These are phyloP conservation scores for Triticum turgidum DNA, from an alignment of 176 grass and related monocot genomes.

Conservation along the genomic window DNA sequence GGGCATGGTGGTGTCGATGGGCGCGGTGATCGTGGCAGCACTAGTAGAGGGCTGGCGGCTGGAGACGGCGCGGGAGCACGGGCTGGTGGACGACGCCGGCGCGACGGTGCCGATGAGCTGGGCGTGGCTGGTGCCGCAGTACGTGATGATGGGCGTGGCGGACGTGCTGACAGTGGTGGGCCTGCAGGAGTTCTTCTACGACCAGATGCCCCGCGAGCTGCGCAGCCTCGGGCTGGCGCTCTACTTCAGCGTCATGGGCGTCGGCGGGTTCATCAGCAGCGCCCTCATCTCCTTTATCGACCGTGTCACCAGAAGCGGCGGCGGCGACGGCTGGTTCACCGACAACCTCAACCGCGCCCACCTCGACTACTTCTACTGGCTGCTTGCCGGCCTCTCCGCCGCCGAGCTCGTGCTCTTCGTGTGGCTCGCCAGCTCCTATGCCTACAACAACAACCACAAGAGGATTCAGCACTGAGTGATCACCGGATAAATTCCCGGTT, in stretches of 20 bases:
- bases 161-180: conserved; percentile 50
- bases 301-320: conserved; percentile 9
- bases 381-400: conserved; percentile 39
- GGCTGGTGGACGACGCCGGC: neutral
- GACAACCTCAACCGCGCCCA: conserved; percentile 51
- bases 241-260: neutral
- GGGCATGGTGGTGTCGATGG: neutral
- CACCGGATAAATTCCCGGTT: neutral
- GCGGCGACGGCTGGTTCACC: conserved; percentile 48
- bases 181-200: conserved; percentile 72
- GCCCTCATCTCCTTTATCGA: conserved; percentile 47
- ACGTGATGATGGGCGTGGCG: conserved; percentile 9
- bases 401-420: neutral
- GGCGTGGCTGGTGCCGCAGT: neutral
- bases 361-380: conserved; percentile 66
- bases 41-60: neutral
- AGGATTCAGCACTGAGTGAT: neutral
- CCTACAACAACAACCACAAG: neutral
- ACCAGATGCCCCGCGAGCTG: conserved; percentile 46
- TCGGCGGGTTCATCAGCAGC: conserved; percentile 37
- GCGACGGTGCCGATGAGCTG: neutral
- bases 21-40: neutral
- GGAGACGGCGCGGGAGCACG: neutral
- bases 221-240: neutral
- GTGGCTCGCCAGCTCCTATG: neutral